phyloP scores from a whole-genome alignment of 371 early-diverging fungal species.

The Conidiobolus coronatus region DNA sequence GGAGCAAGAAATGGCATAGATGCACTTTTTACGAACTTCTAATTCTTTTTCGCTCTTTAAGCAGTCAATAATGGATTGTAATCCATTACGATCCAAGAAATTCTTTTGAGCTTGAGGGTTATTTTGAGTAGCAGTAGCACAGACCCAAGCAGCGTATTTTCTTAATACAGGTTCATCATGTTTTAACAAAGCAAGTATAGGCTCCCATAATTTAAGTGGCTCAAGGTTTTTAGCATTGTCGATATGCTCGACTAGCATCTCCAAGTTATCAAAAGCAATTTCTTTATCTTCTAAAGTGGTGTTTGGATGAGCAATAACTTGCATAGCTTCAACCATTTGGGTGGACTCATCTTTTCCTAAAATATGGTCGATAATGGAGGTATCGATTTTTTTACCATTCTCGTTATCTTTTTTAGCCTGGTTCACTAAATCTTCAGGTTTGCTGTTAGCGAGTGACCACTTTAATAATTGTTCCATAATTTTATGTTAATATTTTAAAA shows the following conservation, averaged over 20 bases:
- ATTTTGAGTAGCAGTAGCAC: constrained; percentile 85
- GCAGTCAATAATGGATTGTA: neutral
- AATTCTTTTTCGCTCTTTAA: neutral
- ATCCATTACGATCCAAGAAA: constrained; percentile 5
- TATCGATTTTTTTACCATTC: constrained; percentile 17
- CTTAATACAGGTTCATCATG: constrained; percentile 31
- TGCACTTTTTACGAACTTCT: neutral
- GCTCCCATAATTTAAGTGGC: constrained; percentile 73
- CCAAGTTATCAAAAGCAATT: constrained; percentile 76
- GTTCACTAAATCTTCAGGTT: constrained; percentile 16
- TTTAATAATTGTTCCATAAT: constrained; percentile 62
- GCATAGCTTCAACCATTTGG: constrained; percentile 59
- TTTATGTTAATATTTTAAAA: neutral
- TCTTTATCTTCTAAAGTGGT: constrained; percentile 40
- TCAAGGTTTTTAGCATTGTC: constrained; percentile 85
- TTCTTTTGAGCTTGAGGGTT: constrained; percentile 65
- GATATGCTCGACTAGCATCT: constrained; percentile 79
- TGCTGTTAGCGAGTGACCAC: constrained; percentile 66
- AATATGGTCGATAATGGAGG: constrained; percentile 68
- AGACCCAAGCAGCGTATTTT: constrained; percentile 63
- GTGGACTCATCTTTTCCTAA: constrained; percentile 78
- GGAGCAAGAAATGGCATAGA: constrained; percentile 3
- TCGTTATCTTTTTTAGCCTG: neutral
- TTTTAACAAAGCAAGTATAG: constrained; percentile 30
- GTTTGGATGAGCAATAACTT: constrained; percentile 24